Evolutionary conservation across 345 rosid genomes (phyloP), one percentile per base, ranked within the genome.

Genomic region (Hirschfeldia incana): DNA sequence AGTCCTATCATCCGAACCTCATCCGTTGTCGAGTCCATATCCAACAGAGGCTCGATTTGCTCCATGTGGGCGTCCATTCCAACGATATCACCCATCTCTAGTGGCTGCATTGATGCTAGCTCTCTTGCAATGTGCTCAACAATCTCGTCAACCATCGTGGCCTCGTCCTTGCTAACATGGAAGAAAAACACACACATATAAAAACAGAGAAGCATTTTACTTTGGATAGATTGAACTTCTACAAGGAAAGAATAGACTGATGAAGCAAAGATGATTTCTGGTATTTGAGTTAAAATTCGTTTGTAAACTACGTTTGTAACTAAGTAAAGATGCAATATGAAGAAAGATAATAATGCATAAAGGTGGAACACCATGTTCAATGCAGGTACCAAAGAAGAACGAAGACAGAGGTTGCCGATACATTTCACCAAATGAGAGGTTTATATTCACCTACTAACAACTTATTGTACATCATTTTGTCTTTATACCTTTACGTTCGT

Each of bases 1-100:
- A 76, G 37, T 0, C 79, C 79, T 67, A 75, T 66, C 66, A 67
- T 27, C 7, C 2, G 72, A 34, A 75, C 58, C 3, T 73, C 42
- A 7, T 55, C 6, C 1, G 55, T 13, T 33, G 64, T 6, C 9
- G 21, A n/a, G 12, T 69, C 30, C 10, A 67, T 30, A 67, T 32
- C 15, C 65, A 75, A 15, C 29, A 17, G 65, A 5, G 3, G 7
- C 27, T 4, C 1, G 55, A 75, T 34, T 5, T 17, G 59, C 28
- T 61, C 39, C 37, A 67, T 13, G 16, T 65, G 73, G 0, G 37
- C 33, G 5, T 66, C 66, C 53, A 75, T 75, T 5, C 78, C 73
- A 33, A 67, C 66, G 4, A 39, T 42, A 15, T 30, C 37, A 8
- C 5, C 0, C 55, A 49, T 49, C 55, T 49, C 55, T 49, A 49